Base-by-base conservation (phyloP, 1,284 basidiomycete genomes). In the Moniliophthora roreri region DNA sequence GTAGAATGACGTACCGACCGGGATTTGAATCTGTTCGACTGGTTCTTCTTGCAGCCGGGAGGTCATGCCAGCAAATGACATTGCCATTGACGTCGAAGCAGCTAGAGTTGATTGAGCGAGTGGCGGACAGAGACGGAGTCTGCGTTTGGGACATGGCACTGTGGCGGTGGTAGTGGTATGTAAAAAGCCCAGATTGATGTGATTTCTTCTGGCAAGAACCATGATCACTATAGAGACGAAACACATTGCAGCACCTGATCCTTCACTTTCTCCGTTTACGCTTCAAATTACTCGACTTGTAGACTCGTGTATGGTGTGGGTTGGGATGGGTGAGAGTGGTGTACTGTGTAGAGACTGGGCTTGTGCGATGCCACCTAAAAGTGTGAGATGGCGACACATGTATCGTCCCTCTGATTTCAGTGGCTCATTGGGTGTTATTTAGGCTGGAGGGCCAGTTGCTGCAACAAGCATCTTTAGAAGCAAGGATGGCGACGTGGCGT, bases 291-390 rank as follows among this genome's bases (percentile, higher is more conserved):
- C 85, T 40, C 74, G 73, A 40, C 69, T 93, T 36, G 79, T 81
- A 32, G 81, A 83, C 62, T 89, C 90, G 49, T 90, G 88, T 66
- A 87, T 94, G 83, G 65, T 94, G 42, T 94, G 91, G 91, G 75
- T 89, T 39, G 90, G 91, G 1, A 74, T 74, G 6, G 84, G 80
- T n/a, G 76, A 70, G 47, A 80, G 81, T 55, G 75, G 78, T 53
- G 80, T 79, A 42, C 69, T 93, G 41, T 83, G 83, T 58, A 78
- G 73, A 53, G 91, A 94, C 61, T 94, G 91, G 91, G 87, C 87
- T 8, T 91, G 87, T 60, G 90, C 87, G 34, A 93, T 93, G 89
- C 90, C 91, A 24, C 53, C 62, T 23, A 40, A 50, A 39, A 46
- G 35, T 34, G 26, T 34, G 21, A 44, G 41, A 4, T 38, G 8